phyloP scores from a whole-genome alignment of 352 stramenopile species.

The Phytophthora pseudosyringae region DNA sequence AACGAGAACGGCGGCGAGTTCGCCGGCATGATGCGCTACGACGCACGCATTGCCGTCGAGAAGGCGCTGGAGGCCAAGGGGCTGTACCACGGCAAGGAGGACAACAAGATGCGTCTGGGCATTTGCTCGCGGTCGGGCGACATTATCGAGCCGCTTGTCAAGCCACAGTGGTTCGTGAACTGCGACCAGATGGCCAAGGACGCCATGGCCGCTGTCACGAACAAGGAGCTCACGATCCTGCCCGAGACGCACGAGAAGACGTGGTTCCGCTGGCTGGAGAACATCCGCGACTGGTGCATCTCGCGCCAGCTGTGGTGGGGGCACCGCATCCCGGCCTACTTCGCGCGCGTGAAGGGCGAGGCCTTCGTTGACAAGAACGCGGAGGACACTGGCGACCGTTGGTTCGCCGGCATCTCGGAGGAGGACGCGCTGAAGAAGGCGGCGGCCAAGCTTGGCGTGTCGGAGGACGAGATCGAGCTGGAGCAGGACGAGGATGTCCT shows the following conservation, averaged over 20 bases:
- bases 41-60: conserved; percentile 86
- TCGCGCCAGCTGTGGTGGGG: conserved; percentile 99
- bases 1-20: conserved; percentile 93
- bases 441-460: conserved; percentile 64
- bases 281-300: conserved; percentile 99
- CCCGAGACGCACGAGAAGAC: conserved; percentile 94
- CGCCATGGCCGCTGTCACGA: conserved; percentile 81
- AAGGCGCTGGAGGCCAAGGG: conserved; percentile 95
- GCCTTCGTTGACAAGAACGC: conserved; percentile 77
- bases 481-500: conserved; percentile 99
- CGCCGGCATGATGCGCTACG: conserved; percentile 89
- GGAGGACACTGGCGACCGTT: conserved; percentile 61
- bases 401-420: conserved; percentile 80
- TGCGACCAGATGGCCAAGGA: conserved; percentile 89
- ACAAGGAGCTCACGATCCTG: conserved; percentile 84
- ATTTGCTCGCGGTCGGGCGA: conserved; percentile 98
- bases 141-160: conserved; percentile 99
- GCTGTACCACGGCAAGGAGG: conserved; percentile 96
- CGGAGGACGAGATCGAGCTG: conserved; percentile 77
- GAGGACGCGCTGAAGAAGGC: conserved; percentile 93
- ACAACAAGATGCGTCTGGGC: conserved; percentile 98
- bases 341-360: conserved; percentile 90
- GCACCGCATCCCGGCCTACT: conserved; percentile 99
- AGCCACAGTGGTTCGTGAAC: conserved; percentile 98
- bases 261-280: conserved; percentile 97